phyloP scores from a whole-genome alignment of 1,284 basidiomycete species.

The Microbotryomycetes sp. region DNA sequence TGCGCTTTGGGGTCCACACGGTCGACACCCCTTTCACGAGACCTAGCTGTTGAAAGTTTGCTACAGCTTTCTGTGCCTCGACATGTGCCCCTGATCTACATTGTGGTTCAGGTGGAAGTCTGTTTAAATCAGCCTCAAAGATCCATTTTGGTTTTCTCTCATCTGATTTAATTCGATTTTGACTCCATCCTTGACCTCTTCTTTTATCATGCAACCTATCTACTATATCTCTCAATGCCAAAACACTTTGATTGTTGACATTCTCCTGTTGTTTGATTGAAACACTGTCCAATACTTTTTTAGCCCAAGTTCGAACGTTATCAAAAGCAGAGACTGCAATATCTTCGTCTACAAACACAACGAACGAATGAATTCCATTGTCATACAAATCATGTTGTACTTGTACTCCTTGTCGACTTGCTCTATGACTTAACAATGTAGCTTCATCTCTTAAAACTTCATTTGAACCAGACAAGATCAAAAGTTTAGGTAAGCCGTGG shows the following conservation, averaged over 20 bases:
- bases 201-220: not conserved
- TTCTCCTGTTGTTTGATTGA: too few species aligned
- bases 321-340: not conserved
- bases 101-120: not conserved
- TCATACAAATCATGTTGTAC: conserved; percentile 21
- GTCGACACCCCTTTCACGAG: not conserved
- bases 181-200: not conserved
- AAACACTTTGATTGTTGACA: too few species aligned
- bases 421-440: conserved; percentile 42
- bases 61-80: not conserved
- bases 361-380: conserved; percentile 12
- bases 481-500: conserved; percentile 40
- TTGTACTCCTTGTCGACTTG: conserved; percentile 39
- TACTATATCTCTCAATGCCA: not conserved
- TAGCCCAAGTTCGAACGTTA: not conserved
- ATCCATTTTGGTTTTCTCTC: not conserved
- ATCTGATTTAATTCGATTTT: not conserved
- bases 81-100: not conserved
- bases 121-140: not conserved
- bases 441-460: conserved; percentile 44
- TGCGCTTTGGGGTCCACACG: not conserved
- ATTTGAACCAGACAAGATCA: conserved; percentile 43
- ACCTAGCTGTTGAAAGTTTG: not conserved
- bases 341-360: not conserved
- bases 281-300: not conserved